A percentile compares a stretch with the other conserved stretches of the same genome.
Conservation (phyloP, 1,139 yeast genomes). For the Lizanozyma gosingica region DNA sequence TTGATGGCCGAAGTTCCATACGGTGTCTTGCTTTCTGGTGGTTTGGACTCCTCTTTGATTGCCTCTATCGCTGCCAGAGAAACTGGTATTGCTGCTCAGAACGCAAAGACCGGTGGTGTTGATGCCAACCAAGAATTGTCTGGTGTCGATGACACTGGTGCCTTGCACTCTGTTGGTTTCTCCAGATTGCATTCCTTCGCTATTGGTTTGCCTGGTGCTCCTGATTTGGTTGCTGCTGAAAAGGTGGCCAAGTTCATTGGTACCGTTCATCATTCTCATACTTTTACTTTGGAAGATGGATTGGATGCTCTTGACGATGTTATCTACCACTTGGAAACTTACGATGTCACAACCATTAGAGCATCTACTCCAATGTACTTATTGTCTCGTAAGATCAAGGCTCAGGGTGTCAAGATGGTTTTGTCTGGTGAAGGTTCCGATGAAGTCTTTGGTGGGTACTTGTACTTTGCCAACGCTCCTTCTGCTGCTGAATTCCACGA, state of each 20-base stretch:
- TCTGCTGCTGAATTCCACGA: conserved; percentile 83
- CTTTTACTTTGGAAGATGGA: conserved; percentile 94
- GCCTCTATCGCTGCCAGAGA: conserved; percentile 97
- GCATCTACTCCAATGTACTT: conserved; percentile 99
- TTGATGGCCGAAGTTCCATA: conserved; percentile 98
- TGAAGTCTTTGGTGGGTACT: conserved; percentile 97
- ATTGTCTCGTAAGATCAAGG: conserved; percentile 92
- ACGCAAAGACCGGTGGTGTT: conserved; percentile 35
- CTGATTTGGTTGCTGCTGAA: conserved; percentile 92
- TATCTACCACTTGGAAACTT: conserved; percentile 91
- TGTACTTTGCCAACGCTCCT: conserved; percentile 96
- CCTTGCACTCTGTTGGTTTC: conserved; percentile 73
- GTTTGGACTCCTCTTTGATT: conserved; percentile 90
- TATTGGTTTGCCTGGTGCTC: conserved; percentile 94
- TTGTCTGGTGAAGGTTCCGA: conserved; percentile 98
- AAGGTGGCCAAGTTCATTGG: conserved; percentile 95
- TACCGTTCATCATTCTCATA: conserved; percentile 95
- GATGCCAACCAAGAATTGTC: conserved; percentile 61
- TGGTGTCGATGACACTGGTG: conserved; percentile 86
- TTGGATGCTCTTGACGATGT: conserved; percentile 92
- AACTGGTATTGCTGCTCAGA: conserved; percentile 67
- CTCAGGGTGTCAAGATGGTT: conserved; percentile 99
- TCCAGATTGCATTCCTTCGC: conserved; percentile 92
- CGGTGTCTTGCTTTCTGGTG: conserved; percentile 95
- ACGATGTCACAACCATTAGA: conserved; percentile 96